A percentile compares a stretch with the other conserved stretches of the same genome.
Conservation (phyloP, 2,329 filamentous ascomycete genomes). For the Drechslerella coelobrocha region DNA sequence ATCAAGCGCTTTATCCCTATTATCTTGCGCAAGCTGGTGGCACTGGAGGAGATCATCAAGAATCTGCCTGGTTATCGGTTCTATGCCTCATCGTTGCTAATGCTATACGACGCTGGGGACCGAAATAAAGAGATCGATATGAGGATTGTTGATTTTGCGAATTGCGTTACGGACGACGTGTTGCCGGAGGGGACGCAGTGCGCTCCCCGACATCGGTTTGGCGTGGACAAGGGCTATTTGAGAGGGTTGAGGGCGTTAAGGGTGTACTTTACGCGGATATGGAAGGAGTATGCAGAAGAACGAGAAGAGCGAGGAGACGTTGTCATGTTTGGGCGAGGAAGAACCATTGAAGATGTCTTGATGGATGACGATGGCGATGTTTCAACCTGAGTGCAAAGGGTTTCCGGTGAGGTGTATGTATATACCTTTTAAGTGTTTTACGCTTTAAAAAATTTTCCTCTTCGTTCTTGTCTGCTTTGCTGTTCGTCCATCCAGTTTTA, state of each 20-base stretch:
- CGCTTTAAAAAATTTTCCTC: no score
- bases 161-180: conserved; percentile 90
- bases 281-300: conserved; percentile 71
- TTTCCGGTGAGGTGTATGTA: conserved; percentile 17
- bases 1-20: conserved; percentile 83
- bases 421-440: no score
- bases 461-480: no score
- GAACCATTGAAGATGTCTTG: conserved; percentile 53
- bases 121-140: conserved; percentile 74
- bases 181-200: conserved; percentile 68
- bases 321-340: conserved; percentile 57
- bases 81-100: conserved; percentile 90
- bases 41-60: conserved; percentile 82
- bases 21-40: conserved; percentile 81
- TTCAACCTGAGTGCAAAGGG: conserved; percentile 50
- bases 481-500: no score
- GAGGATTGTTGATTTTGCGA: conserved; percentile 98
- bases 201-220: conserved; percentile 79
- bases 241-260: conserved; percentile 79
- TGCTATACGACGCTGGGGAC: conserved; percentile 88
- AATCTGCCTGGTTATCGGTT: conserved; percentile 85
- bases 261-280: conserved; percentile 85
- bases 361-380: conserved; percentile 54
- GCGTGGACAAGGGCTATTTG: conserved; percentile 87
- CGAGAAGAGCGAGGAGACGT: conserved; percentile 60